A percentile compares a stretch with the other conserved stretches of the same genome.
Conservation (phyloP, 176 grass and related monocot genomes). For the Ensete glaucum region DNA sequence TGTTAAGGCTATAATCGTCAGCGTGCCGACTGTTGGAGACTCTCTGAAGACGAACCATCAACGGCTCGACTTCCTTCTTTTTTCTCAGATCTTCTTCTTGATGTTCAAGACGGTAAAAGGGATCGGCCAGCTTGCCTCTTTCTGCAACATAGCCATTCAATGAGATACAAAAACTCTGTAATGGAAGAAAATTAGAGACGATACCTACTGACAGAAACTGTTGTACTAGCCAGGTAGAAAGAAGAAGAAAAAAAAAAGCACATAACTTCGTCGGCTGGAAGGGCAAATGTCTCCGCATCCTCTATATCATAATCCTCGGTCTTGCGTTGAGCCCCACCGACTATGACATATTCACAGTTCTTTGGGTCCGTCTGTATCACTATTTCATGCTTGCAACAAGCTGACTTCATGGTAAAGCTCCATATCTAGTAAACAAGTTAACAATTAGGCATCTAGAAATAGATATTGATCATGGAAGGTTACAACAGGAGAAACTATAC, state of each 20-base stretch:
- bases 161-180: conserved; percentile 7
- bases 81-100: conserved; percentile 82
- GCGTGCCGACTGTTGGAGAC: conserved; percentile 64
- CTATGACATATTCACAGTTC: conserved; percentile 85
- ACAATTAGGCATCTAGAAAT: not conserved
- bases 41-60: conserved; percentile 76
- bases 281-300: conserved; percentile 81
- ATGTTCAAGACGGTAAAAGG: conserved; percentile 92
- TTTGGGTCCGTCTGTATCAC: conserved; percentile 93
- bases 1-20: conserved; percentile 79
- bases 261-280: conserved; percentile 86
- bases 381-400: conserved; percentile 92
- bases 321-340: conserved; percentile 77
- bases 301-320: conserved; percentile 86
- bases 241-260: not conserved
- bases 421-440: conserved; percentile 54
- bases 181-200: not conserved
- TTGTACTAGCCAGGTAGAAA: not conserved
- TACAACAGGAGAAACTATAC: no score
- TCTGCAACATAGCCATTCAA: conserved; percentile 37
- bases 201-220: not conserved
- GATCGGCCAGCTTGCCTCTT: conserved; percentile 81
- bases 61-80: conserved; percentile 90
- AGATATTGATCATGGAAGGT: not conserved
- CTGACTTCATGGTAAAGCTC: conserved; percentile 97